Percentiles rank a stretch among this genome's conserved stretches.
Evolutionary conservation across 2,329 filamentous ascomycete genomes (phyloP).

Genomic region (Metarhizium rileyi): DNA sequence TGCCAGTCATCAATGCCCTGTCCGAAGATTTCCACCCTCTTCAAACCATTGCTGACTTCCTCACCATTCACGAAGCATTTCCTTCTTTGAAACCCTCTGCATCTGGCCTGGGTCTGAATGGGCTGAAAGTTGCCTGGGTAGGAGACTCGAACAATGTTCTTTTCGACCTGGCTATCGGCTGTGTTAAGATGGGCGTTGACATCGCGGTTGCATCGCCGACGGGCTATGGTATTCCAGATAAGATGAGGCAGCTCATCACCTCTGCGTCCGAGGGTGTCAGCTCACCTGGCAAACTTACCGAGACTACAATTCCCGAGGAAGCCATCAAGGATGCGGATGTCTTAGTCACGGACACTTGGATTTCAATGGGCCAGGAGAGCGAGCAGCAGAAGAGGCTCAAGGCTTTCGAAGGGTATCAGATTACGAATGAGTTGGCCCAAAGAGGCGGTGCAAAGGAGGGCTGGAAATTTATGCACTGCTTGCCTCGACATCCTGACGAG

Average conservation of each 20-base stretch:
- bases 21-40: conserved; percentile 89
- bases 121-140: conserved; percentile 89
- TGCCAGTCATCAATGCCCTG: conserved; percentile 79
- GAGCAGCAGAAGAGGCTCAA: conserved; percentile 68
- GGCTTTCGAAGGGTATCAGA: conserved; percentile 81
- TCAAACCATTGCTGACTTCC: conserved; percentile 87
- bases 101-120: conserved; percentile 56
- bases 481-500: conserved; percentile 86
- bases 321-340: conserved; percentile 79
- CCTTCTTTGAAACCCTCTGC: conserved; percentile 32
- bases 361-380: conserved; percentile 94
- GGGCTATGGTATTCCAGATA: conserved; percentile 70
- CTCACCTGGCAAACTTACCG: conserved; percentile 55
- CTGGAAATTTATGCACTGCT: conserved; percentile 99
- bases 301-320: conserved; percentile 75
- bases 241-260: conserved; percentile 65
- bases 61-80: conserved; percentile 79
- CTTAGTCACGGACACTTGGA: conserved; percentile 94
- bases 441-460: conserved; percentile 74
- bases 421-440: conserved; percentile 76
- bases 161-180: conserved; percentile 83
- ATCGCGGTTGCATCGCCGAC: conserved; percentile 78
- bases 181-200: conserved; percentile 77
- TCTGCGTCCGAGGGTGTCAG: conserved; percentile 47
- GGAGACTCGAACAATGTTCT: conserved; percentile 97